Percentiles rank a stretch among this genome's conserved stretches.
These are phyloP conservation scores for Inga laurina DNA, from an alignment of 306 rosid genomes.

Conservation along the genomic window DNA sequence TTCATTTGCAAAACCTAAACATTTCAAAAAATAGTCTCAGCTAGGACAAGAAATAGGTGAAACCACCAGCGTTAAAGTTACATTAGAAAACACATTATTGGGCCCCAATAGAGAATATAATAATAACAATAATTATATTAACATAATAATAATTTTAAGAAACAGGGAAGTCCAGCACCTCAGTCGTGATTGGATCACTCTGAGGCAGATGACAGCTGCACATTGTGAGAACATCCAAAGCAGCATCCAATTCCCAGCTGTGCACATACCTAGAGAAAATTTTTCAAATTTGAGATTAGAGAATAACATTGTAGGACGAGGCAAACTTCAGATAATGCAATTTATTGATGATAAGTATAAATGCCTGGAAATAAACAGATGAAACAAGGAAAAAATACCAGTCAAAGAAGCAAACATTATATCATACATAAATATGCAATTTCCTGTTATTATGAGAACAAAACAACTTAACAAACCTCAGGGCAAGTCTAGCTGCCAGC, in stretches of 20 bases:
- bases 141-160: background rate
- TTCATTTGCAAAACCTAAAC: constrained; percentile 77
- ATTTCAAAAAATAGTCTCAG: constrained; percentile 40
- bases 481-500: constrained; percentile 88
- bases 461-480: constrained; percentile 59
- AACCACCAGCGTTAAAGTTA: background rate
- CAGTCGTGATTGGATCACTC: constrained; percentile 57
- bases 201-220: constrained; percentile 93
- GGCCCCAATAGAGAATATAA: constrained; percentile 14
- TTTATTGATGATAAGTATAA: constrained; percentile 15
- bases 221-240: constrained; percentile 96
- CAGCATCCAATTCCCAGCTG: constrained; percentile 91
- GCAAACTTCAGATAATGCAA: constrained; percentile 13
- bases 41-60: constrained; percentile 28
- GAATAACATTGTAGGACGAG: constrained; percentile 16
- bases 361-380: constrained; percentile 21
- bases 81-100: background rate
- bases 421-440: constrained; percentile 22
- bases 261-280: constrained; percentile 68
- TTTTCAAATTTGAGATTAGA: constrained; percentile 28
- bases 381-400: background rate
- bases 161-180: constrained; percentile 58
- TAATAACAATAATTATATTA: background rate
- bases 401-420: background rate
- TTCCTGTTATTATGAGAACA: constrained; percentile 28